Percentiles rank a stretch among this genome's conserved stretches.
Conservation (phyloP, 2,329 filamentous ascomycete genomes). For the Colletotrichum camelliae region DNA sequence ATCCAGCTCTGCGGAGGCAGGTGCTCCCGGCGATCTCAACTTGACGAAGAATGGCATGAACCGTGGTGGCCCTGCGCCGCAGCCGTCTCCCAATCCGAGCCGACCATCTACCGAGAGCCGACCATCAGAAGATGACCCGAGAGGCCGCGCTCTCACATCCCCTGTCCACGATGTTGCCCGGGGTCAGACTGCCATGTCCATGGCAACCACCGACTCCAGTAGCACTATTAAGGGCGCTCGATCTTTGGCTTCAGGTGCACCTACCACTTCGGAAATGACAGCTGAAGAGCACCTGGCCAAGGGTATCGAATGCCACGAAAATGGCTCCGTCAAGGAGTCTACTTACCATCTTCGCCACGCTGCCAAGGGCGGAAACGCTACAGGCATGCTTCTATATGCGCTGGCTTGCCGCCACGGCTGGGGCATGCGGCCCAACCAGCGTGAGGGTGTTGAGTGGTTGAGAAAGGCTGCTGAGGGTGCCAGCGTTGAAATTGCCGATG, state of each 20-base stretch:
- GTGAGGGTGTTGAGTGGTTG: slow-evolving; percentile 90
- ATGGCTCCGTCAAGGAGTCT: slow-evolving; percentile 86
- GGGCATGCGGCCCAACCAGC: slow-evolving; percentile 93
- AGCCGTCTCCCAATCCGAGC: slow-evolving; percentile 50
- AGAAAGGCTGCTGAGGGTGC: slow-evolving; percentile 88
- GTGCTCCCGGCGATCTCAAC: slow-evolving; percentile 41
- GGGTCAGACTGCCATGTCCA: slow-evolving; percentile 51
- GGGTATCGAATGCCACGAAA: slow-evolving; percentile 89
- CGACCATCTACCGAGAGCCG: slow-evolving; percentile 51
- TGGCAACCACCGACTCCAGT: slow-evolving; percentile 57
- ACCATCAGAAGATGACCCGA: slow-evolving; percentile 53
- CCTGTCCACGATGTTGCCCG: slow-evolving; percentile 43
- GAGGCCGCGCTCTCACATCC: slow-evolving; percentile 50
- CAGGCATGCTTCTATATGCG: slow-evolving; percentile 95
- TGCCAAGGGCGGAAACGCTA: slow-evolving; percentile 83
- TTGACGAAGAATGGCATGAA: slow-evolving; percentile 53
- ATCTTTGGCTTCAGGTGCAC: slow-evolving; percentile 50
- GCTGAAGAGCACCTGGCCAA: slow-evolving; percentile 89
- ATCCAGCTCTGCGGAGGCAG: slow-evolving; percentile 57
- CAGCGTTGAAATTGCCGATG: slow-evolving; percentile 81
- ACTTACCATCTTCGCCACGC: slow-evolving; percentile 95
- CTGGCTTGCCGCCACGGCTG: slow-evolving; percentile 95
- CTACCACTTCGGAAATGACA: slow-evolving; percentile 72
- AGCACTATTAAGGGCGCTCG: slow-evolving; percentile 57
- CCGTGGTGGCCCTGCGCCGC: slow-evolving; percentile 38